These are phyloP conservation scores for Trichosporon sp. DNA, from an alignment of 1,284 basidiomycete species.

Conservation along the genomic window DNA sequence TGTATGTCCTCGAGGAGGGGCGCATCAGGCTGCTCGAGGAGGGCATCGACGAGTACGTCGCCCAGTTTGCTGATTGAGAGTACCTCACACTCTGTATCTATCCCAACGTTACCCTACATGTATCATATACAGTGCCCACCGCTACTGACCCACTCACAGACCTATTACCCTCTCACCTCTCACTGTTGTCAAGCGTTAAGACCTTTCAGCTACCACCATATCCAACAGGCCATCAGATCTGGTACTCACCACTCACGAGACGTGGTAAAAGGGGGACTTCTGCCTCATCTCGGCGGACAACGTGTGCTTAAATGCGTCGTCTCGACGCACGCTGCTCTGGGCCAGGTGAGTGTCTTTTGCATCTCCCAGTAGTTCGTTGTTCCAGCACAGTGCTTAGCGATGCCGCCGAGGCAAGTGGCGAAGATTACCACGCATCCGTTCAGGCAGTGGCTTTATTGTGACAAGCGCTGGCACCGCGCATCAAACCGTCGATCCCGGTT, in stretches of 20 bases:
- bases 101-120: too few species aligned
- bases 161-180: not conserved
- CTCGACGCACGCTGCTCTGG: not conserved
- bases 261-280: not conserved
- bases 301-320: not conserved
- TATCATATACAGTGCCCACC: not conserved
- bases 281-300: not conserved
- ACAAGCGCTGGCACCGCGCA: too few species aligned
- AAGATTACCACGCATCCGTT: too few species aligned
- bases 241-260: not conserved
- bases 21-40: constrained; percentile 14
- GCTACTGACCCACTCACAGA: not conserved
- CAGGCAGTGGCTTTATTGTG: too few species aligned
- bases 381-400: not conserved
- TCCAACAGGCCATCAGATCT: not conserved
- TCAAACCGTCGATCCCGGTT: too few species aligned
- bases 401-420: not conserved
- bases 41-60: constrained; percentile 21
- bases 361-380: too few species aligned
- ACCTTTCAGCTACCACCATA: not conserved
- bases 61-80: constrained; percentile 9
- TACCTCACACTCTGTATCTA: not conserved
- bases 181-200: not conserved
- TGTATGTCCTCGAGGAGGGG: constrained; percentile 17
- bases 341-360: not conserved